Percentiles rank a stretch among this genome's conserved stretches.
These are phyloP conservation scores for Kodamaea plutei DNA, from an alignment of 1,139 yeast species.

Conservation along the genomic window DNA sequence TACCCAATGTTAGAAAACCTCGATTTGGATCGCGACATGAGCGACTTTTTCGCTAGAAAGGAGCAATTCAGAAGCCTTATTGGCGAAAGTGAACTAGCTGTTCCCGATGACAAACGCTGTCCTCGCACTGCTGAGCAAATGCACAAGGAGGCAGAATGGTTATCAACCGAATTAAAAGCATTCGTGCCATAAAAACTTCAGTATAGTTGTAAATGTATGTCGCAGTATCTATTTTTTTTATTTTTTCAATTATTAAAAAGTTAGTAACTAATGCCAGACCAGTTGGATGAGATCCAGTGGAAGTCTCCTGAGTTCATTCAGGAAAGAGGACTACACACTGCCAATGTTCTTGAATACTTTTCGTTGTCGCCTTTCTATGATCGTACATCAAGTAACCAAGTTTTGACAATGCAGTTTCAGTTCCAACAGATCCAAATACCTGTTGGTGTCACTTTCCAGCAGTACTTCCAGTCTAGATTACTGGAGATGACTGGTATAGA, in stretches of 20 bases:
- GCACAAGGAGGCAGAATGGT: slow-evolving; percentile 59
- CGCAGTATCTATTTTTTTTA: too few relatives aligned
- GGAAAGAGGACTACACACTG: slow-evolving; percentile 77
- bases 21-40: slow-evolving; percentile 30
- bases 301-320: slow-evolving; percentile 97
- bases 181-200: too few relatives aligned
- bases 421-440: slow-evolving; percentile 57
- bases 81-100: slow-evolving; percentile 30
- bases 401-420: slow-evolving; percentile 91
- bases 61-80: slow-evolving; percentile 13
- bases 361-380: slow-evolving; percentile 94
- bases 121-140: slow-evolving; percentile 57
- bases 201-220: too few relatives aligned
- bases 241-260: too few relatives aligned
- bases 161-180: slow-evolving; percentile 40
- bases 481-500: slow-evolving; percentile 82
- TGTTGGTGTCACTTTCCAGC: slow-evolving; percentile 26
- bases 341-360: slow-evolving; percentile 88
- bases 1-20: slow-evolving; percentile 54
- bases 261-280: slow-evolving; percentile 27
- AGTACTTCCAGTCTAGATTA: slow-evolving; percentile 49
- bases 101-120: slow-evolving; percentile 46
- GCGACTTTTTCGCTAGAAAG: slow-evolving; percentile 30
- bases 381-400: slow-evolving; percentile 90
- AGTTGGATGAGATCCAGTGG: slow-evolving; percentile 92